Conservation (phyloP, 2,329 filamentous ascomycete species). For the Didymella keratinophila region DNA sequence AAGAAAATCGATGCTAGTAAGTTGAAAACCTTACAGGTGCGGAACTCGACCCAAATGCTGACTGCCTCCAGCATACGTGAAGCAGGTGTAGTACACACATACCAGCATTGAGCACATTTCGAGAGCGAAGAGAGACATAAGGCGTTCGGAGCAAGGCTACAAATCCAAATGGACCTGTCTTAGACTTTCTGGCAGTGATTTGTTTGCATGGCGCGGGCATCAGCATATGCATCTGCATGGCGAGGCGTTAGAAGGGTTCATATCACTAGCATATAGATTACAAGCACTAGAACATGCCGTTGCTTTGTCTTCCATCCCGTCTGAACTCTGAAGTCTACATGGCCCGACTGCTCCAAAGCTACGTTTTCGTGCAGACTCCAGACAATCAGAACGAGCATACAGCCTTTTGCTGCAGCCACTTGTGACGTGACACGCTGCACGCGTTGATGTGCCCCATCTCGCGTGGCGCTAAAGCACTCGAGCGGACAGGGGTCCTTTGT, state of each 20-base stretch:
- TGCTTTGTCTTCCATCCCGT: not conserved
- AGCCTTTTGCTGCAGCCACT: not conserved
- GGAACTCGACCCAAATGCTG: constrained; percentile 13
- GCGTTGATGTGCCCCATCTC: constrained; percentile 6
- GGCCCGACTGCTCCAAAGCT: not conserved
- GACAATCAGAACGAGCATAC: not conserved
- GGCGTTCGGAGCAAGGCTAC: not conserved
- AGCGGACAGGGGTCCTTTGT: constrained; percentile 19
- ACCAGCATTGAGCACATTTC: not conserved
- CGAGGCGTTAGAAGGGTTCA: constrained; percentile 16
- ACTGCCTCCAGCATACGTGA: constrained; percentile 31
- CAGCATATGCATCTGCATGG: constrained; percentile 16
- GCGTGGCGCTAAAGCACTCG: constrained; percentile 10
- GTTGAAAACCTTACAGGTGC: constrained; percentile 42
- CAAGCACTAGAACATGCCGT: not conserved
- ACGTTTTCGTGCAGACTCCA: not conserved
- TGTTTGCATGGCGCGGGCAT: constrained; percentile 12
- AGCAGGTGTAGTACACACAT: constrained; percentile 24
- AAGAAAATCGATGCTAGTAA: constrained; percentile 96
- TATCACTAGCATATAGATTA: not conserved
- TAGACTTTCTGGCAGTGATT: not conserved
- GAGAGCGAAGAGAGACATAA: not conserved
- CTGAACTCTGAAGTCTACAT: not conserved
- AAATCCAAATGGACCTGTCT: not conserved
- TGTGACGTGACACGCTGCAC: not conserved